Evolutionary conservation across 345 rosid genomes (phyloP).

Genomic region (Tarenaya hassleriana): DNA sequence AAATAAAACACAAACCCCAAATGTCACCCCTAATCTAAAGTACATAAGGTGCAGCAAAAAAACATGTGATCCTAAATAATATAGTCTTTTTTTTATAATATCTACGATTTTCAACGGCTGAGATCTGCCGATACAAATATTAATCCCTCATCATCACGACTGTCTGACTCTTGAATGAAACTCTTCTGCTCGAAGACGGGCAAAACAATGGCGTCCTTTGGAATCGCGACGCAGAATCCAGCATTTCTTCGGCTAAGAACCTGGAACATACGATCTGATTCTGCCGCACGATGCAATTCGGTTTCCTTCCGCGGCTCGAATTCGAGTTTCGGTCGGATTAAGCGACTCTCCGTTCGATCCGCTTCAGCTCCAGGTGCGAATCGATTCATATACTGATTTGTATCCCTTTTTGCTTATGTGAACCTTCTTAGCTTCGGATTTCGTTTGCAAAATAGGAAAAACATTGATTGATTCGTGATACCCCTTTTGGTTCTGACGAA

Average conservation of each 20-base stretch:
- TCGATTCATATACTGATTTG: conserved; percentile 1
- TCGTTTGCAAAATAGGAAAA: neutral
- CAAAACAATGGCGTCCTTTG: conserved; percentile 41
- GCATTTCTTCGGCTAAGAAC: conserved; percentile 28
- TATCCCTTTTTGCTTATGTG: no score
- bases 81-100: no score
- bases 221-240: conserved; percentile 25
- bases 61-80: no score
- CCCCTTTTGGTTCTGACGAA: neutral
- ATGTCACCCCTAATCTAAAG: no score
- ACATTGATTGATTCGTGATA: neutral
- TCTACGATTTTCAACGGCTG: no score
- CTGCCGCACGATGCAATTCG: conserved; percentile 23
- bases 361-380: conserved; percentile 45
- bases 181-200: conserved; percentile 4
- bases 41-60: no score
- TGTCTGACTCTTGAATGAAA: no score
- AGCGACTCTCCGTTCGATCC: conserved; percentile 46
- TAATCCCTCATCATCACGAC: no score
- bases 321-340: conserved; percentile 36
- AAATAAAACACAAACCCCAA: no score
- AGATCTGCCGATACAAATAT: no score
- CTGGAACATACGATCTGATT: conserved; percentile 7
- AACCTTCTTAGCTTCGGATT: no score
- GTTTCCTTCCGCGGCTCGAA: conserved; percentile 35